phyloP scores from a whole-genome alignment of 1,284 basidiomycete genomes.

The Boletellus deceptivus region DNA sequence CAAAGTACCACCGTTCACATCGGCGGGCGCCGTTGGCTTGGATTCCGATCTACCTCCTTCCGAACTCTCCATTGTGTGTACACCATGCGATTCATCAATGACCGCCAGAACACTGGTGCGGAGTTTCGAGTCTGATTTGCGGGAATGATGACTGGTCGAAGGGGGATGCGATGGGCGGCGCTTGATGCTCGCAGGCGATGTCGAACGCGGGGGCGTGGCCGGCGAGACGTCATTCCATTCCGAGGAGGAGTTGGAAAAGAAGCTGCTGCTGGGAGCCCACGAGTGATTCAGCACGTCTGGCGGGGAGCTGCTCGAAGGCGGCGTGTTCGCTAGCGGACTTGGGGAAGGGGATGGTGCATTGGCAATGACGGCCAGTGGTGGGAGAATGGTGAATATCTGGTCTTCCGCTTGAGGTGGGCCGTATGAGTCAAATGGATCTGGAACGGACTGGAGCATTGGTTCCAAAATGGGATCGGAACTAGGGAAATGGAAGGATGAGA shows the following conservation, averaged over 20 bases:
- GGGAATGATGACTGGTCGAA: constrained; percentile 37
- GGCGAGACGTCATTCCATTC: constrained; percentile 52
- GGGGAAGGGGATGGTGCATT: constrained; percentile 52
- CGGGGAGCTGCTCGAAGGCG: constrained; percentile 39
- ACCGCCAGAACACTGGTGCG: constrained; percentile 62
- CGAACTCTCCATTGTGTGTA: constrained; percentile 14
- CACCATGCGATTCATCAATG: constrained; percentile 52
- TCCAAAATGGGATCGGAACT: constrained; percentile 90
- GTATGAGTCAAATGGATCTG: constrained; percentile 92
- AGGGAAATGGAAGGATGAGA: constrained; percentile 20
- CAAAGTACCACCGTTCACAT: constrained; percentile 23
- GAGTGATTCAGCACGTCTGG: constrained; percentile 34
- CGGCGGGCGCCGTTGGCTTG: constrained; percentile 14
- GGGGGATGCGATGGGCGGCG: constrained; percentile 53
- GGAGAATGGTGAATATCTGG: constrained; percentile 89
- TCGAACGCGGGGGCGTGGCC: constrained; percentile 38
- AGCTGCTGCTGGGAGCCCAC: constrained; percentile 40
- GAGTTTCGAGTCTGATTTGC: constrained; percentile 66
- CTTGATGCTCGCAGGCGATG: constrained; percentile 41
- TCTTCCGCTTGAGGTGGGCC: constrained; percentile 85
- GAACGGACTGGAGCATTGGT: constrained; percentile 84
- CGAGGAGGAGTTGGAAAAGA: constrained; percentile 44
- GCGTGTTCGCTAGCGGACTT: constrained; percentile 46
- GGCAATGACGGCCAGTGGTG: constrained; percentile 75
- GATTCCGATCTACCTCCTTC: constrained; percentile 17